Percentiles rank a stretch among this genome's conserved stretches.
Conservation (phyloP, 2,329 filamentous ascomycete species). For the Fusarium keratoplasticum region DNA sequence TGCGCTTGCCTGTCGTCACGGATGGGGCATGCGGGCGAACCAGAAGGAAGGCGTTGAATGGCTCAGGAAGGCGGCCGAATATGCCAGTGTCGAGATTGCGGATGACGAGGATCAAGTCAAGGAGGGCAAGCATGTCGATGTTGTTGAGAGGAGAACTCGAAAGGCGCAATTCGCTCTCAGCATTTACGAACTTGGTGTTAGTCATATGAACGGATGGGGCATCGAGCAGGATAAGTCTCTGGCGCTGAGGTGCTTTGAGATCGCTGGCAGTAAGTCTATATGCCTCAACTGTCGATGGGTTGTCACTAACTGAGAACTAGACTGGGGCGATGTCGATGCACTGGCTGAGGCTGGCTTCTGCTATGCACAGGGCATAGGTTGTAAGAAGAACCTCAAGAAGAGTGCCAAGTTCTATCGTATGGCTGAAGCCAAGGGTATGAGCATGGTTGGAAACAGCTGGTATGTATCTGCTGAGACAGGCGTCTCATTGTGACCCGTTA, state of each 20-base stretch:
- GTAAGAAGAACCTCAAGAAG: slow-evolving; percentile 96
- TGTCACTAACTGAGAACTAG: slow-evolving; percentile 53
- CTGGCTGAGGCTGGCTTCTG: slow-evolving; percentile 95
- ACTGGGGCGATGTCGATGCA: slow-evolving; percentile 95
- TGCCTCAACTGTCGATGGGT: neutral
- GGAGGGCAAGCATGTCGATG: slow-evolving; percentile 72
- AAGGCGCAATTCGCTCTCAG: slow-evolving; percentile 95
- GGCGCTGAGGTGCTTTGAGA: slow-evolving; percentile 93
- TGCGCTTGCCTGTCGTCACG: slow-evolving; percentile 92
- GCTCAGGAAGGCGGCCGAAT: slow-evolving; percentile 91
- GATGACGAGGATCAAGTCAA: slow-evolving; percentile 79
- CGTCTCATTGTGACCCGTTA: neutral
- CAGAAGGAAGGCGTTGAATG: slow-evolving; percentile 90
- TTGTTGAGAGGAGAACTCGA: slow-evolving; percentile 80
- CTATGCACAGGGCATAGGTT: slow-evolving; percentile 92
- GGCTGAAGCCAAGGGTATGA: slow-evolving; percentile 93
- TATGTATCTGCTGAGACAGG: slow-evolving; percentile 60
- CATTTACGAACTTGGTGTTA: slow-evolving; percentile 95
- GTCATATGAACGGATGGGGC: slow-evolving; percentile 98
- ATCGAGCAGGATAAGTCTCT: slow-evolving; percentile 91
- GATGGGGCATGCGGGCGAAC: slow-evolving; percentile 97
- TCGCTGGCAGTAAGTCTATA: slow-evolving; percentile 77
- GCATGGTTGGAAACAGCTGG: slow-evolving; percentile 99
- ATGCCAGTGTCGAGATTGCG: slow-evolving; percentile 82
- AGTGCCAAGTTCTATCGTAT: slow-evolving; percentile 90